These are phyloP conservation scores for Phytophthora cactorum DNA, from an alignment of 352 stramenopile genomes.

Conservation along the genomic window DNA sequence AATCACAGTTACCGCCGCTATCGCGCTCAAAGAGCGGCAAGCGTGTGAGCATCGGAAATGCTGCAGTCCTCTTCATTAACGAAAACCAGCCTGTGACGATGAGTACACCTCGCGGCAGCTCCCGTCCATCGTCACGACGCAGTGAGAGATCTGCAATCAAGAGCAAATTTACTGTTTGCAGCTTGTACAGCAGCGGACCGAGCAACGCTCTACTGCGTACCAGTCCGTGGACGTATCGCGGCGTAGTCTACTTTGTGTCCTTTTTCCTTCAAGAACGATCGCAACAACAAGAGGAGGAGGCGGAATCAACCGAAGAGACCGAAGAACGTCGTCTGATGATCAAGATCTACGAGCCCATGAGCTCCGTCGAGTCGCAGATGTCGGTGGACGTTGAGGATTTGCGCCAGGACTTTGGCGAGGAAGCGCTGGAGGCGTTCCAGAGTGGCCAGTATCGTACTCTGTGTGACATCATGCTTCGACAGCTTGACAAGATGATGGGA, in stretches of 20 bases:
- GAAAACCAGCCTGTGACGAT: slow-evolving; percentile 60
- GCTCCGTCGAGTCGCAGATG: slow-evolving; percentile 76
- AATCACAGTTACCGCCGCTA: slow-evolving; percentile 16
- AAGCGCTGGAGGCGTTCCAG: slow-evolving; percentile 48
- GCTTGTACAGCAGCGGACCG: slow-evolving; percentile 13
- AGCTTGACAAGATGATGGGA: slow-evolving; percentile 64
- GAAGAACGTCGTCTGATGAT: slow-evolving; percentile 49
- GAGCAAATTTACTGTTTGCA: slow-evolving; percentile 25
- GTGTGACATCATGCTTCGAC: slow-evolving; percentile 66
- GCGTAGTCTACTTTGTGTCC: slow-evolving; percentile 82
- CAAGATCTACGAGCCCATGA: slow-evolving; percentile 84
- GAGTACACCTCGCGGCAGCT: slow-evolving; percentile 20
- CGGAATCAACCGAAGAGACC: not conserved
- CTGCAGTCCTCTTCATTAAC: slow-evolving; percentile 77
- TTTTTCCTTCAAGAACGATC: slow-evolving; percentile 60
- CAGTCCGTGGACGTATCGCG: slow-evolving; percentile 70
- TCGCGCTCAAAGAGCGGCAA: slow-evolving; percentile 45
- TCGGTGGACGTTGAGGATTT: slow-evolving; percentile 65
- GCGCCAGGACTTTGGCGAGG: slow-evolving; percentile 57
- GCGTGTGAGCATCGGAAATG: slow-evolving; percentile 68
- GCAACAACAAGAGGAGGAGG: slow-evolving; percentile 16
- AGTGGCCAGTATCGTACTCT: slow-evolving; percentile 55
- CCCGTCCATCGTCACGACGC: slow-evolving; percentile 19
- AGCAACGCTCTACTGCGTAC: slow-evolving; percentile 57
- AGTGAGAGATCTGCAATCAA: slow-evolving; percentile 22